Percentiles rank a stretch among this genome's conserved stretches.
Evolutionary conservation across 257 asterid genomes (phyloP).

Genomic region (Leonotis leonurus): DNA sequence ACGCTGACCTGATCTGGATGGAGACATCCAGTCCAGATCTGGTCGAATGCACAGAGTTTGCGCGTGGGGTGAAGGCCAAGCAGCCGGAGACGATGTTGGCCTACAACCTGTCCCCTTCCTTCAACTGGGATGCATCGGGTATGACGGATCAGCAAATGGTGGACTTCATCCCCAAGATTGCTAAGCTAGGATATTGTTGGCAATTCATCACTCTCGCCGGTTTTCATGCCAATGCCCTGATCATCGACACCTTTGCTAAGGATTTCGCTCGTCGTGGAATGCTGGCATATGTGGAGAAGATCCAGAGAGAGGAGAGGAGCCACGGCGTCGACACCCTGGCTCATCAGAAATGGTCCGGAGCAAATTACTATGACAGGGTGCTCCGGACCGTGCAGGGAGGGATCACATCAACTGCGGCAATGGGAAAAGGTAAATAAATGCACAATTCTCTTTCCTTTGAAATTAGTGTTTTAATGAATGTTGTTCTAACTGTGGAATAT

Average conservation of each 20-base stretch:
- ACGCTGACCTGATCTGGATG: conserved; percentile 86
- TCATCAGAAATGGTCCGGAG: conserved; percentile 99
- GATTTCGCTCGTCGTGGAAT: conserved; percentile 77
- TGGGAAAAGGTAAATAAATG: conserved; percentile 97
- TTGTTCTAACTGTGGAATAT: background rate
- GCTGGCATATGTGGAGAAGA: conserved; percentile 89
- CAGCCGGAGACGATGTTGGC: conserved; percentile 83
- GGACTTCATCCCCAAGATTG: conserved; percentile 83
- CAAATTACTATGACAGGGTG: conserved; percentile 86
- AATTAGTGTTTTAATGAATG: too few relatives aligned
- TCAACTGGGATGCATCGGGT: conserved; percentile 97
- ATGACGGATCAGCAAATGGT: conserved; percentile 78
- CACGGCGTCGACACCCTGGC: conserved; percentile 97
- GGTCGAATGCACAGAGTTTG: conserved; percentile 80
- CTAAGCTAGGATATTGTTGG: conserved; percentile 79
- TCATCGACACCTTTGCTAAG: conserved; percentile 74
- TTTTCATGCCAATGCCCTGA: conserved; percentile 80
- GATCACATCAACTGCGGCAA: conserved; percentile 90
- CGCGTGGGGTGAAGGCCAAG: conserved; percentile 61
- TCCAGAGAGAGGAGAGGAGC: conserved; percentile 83
- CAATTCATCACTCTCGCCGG: conserved; percentile 97
- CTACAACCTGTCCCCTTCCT: conserved; percentile 88
- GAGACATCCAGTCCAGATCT: conserved; percentile 84
- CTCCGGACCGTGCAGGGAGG: conserved; percentile 97
- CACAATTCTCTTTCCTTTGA: too few relatives aligned